A percentile compares a stretch with the other conserved stretches of the same genome.
These are phyloP conservation scores for Musa acuminata DNA, from an alignment of 176 grass and related monocot genomes.

Conservation along the genomic window DNA sequence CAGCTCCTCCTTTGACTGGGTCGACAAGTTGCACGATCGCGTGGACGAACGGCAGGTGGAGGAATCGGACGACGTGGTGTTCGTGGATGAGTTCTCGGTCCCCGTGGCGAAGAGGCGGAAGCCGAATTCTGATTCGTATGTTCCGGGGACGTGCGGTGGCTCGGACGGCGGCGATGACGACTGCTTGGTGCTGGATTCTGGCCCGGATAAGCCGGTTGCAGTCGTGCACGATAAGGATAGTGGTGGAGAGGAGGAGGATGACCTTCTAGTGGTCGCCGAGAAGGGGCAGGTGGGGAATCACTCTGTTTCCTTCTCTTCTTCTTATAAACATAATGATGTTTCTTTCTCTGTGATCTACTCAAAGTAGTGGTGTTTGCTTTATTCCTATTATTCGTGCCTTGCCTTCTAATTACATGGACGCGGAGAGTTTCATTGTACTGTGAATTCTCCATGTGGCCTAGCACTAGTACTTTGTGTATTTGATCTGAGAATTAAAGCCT, in stretches of 20 bases:
- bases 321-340: constrained; percentile 1
- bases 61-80: constrained; percentile 46
- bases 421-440: neutral
- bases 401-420: neutral
- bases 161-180: constrained; percentile 38
- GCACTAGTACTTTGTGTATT: neutral
- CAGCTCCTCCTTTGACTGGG: constrained; percentile 23
- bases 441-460: neutral
- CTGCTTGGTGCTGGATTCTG: constrained; percentile 60
- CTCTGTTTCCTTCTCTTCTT: constrained; percentile 22
- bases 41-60: constrained; percentile 14
- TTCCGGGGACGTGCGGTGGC: neutral
- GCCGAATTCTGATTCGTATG: constrained; percentile 11
- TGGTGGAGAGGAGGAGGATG: constrained; percentile 40
- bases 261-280: constrained; percentile 71
- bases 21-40: constrained; percentile 17
- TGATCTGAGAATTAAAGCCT: neutral
- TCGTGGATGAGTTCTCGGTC: constrained; percentile 41
- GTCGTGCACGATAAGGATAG: constrained; percentile 18
- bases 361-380: neutral
- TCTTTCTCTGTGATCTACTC: constrained; percentile 3
- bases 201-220: constrained; percentile 39
- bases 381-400: neutral
- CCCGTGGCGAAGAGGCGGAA: constrained; percentile 25
- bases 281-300: constrained; percentile 59